Base-by-base conservation (phyloP, 257 asterid genomes). In the Lithospermum erythrorhizon region DNA sequence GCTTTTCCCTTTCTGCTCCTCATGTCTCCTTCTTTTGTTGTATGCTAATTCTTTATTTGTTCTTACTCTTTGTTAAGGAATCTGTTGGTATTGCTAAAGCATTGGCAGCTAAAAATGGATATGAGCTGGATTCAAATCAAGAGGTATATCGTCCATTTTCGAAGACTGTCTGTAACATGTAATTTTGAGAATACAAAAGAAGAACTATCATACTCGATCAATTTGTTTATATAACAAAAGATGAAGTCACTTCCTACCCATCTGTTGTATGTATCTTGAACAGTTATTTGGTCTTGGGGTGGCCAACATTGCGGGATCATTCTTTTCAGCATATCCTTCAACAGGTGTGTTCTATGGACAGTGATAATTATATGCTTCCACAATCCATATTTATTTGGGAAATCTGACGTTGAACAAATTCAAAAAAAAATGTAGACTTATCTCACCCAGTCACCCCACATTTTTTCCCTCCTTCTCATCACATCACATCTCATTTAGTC, bases 71-170 rank as follows among this genome's bases (percentile, higher is more conserved):
- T 14, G 49, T 13, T 41, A 41, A 89, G 97, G 99, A 93, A 79
- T 89, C 97, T 57, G 99, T 93, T 47, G 99, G 99, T 62, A 93
- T 93, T 67, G 97, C 99, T 53, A 93, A 93, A 78, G 99, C 97
- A 59, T 79, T 93, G 66, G 99, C 99, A 23, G 97, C 99, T 23
- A 93, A 93, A 76, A 89, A 93, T 66, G 96, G 97, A 57, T 86
- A 93, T 57, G 99, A 93, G 76, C 76, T 86, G 79, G 95, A 93
- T 81, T 89, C 99, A 59, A 93, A 86, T 73, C 99, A 87, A 73
- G 99, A 93, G 97, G 99, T 93, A 57, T 62, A 79, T 68, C 45
- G 63, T 13, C 29, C 53, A 59, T 22, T 20, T 9, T 53, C 11
- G 25, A n/a, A 19, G 49, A 41, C 17, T 11, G 3, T 41, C 18